phyloP scores from a whole-genome alignment of 257 asterid genomes.

The Solanum clarkiae region DNA sequence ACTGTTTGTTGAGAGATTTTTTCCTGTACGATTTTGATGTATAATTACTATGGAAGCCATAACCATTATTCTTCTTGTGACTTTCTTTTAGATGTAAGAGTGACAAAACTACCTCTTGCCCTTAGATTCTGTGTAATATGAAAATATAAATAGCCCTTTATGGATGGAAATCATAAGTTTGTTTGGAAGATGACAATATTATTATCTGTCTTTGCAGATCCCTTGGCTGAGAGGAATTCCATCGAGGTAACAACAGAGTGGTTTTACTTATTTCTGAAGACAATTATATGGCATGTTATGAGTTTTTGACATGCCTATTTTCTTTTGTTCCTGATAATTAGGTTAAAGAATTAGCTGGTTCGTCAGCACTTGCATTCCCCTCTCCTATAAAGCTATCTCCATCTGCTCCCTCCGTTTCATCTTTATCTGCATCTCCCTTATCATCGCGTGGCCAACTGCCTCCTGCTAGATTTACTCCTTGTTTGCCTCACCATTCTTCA shows the following conservation, averaged over 20 bases:
- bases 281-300: neutral
- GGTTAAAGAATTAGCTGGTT: conserved; percentile 47
- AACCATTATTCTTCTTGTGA: neutral
- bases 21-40: neutral
- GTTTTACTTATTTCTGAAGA: neutral
- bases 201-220: conserved; percentile 12
- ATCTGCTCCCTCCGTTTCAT: conserved; percentile 59
- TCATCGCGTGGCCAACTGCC: conserved; percentile 49
- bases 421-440: conserved; percentile 50
- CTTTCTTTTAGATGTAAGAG: neutral
- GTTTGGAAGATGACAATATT: neutral
- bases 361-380: conserved; percentile 42
- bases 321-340: conserved; percentile 6
- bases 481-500: conserved; percentile 69
- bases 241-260: conserved; percentile 10
- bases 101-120: neutral
- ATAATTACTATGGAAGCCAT: neutral
- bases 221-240: conserved; percentile 8
- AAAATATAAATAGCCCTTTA: neutral
- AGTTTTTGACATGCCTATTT: neutral
- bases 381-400: conserved; percentile 67
- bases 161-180: neutral
- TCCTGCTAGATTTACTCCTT: conserved; percentile 60
- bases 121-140: neutral
- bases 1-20: neutral